These are phyloP conservation scores for Stachybotrys elegans DNA, from an alignment of 2,329 filamentous ascomycete species.

Conservation along the genomic window DNA sequence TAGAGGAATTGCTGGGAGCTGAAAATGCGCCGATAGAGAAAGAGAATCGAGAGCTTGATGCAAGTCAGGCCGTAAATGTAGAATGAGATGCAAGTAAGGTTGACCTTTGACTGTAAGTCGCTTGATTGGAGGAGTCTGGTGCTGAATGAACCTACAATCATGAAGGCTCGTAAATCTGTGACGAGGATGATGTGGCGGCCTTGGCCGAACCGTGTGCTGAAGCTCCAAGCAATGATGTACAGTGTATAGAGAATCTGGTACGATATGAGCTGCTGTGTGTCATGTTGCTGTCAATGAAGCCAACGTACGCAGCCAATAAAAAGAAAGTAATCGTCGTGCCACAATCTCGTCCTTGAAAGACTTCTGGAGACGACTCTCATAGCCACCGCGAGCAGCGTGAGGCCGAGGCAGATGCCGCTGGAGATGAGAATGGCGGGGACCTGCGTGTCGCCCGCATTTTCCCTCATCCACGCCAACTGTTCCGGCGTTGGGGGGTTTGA, in stretches of 20 bases:
- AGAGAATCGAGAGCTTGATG: neutral
- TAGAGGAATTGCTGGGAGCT: neutral
- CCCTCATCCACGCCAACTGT: neutral
- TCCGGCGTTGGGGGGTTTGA: too few relatives aligned
- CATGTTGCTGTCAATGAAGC: neutral
- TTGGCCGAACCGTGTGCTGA: neutral
- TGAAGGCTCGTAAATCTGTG: neutral
- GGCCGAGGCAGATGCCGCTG: neutral
- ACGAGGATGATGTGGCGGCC: neutral
- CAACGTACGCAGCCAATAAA: neutral
- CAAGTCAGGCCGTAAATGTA: neutral
- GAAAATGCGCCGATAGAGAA: neutral
- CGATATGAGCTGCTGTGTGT: too few relatives aligned
- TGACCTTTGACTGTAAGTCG: too few relatives aligned
- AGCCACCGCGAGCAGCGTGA: neutral
- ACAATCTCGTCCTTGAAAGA: neutral
- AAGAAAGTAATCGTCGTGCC: neutral
- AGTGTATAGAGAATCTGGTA: neutral
- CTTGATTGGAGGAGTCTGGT: too few relatives aligned
- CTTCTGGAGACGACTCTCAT: neutral
- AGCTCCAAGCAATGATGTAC: neutral
- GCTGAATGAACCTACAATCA: neutral
- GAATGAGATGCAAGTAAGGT: neutral
- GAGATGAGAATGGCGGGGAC: neutral
- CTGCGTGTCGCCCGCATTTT: neutral